Evolutionary conservation across 352 stramenopile genomes (phyloP), one percentile per base, ranked within the genome.

Genomic region (Pythium angustatum): DNA sequence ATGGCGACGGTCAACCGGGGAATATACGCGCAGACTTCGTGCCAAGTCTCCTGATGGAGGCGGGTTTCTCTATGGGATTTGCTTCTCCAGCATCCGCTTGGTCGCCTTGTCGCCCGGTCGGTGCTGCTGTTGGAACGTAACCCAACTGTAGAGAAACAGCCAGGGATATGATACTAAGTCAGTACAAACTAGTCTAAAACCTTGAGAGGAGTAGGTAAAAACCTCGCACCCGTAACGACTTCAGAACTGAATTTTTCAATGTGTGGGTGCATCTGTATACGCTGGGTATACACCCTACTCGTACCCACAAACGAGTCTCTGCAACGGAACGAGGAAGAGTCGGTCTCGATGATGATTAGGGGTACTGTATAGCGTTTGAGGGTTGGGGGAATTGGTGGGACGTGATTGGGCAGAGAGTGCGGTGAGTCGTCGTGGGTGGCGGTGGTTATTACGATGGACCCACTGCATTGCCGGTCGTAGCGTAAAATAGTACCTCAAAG

Each of bases 111-210:
- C 50, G 50, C 50, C 33, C 31, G 26, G 30, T 12, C 50, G 11
- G 34, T 58, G n/a, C n/a, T 44, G 49, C 26, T 40, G 47, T n/a
- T 44, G 14, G 14, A n/a, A n/a, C n/a, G 40, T 27, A 47, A 47
- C 26, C 40, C 14, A 27, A 19, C 36, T 43, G 36, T 10, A 47
- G 31, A 58, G 33, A 30, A 59, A 59, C 47, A 66, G 58, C 56
- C 21, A 33, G 10, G 34, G 43, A 21, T 26, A 19, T 14, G 10
- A 5, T 45, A 21, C 48, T 68, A 68, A 53, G 40, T 27, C 52
- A 68, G 43, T 68, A 58, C 11, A 17, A 55, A 36, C 27, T 12
- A 14, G 21, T n/a, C 17, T 22, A 53, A 66, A 66, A 66, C 54
- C 58, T 53, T 66, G 22, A 8, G 8, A 21, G 2, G 26, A 41